Evolutionary conservation across 805 yeast species (phyloP).

Genomic region (Priceomyces castillae): DNA sequence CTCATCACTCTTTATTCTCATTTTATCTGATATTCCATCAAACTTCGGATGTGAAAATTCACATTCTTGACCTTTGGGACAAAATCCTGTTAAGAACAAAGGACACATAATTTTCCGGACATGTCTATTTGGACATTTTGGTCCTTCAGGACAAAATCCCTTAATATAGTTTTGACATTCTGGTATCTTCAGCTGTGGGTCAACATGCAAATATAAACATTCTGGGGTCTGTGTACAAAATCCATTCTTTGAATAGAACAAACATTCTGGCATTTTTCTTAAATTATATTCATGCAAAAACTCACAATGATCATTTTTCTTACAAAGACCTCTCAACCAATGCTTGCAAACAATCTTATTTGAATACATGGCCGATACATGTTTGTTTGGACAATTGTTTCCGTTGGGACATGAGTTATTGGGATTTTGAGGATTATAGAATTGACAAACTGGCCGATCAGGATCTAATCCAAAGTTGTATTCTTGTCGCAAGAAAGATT

Average conservation of each 20-base stretch:
- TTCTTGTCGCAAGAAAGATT: slow-evolving; percentile 76
- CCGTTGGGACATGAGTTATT: slow-evolving; percentile 79
- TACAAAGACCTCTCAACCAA: slow-evolving; percentile 96
- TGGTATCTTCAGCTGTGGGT: slow-evolving; percentile 85
- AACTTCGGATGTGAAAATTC: slow-evolving; percentile 83
- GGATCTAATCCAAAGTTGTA: slow-evolving; percentile 83
- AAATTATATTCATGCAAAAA: slow-evolving; percentile 92
- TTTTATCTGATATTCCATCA: slow-evolving; percentile 40
- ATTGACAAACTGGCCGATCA: slow-evolving; percentile 83
- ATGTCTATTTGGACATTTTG: slow-evolving; percentile 79
- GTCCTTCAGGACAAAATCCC: slow-evolving; percentile 94
- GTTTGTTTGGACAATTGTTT: slow-evolving; percentile 80
- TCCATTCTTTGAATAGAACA: slow-evolving; percentile 78
- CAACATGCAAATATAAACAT: slow-evolving; percentile 88
- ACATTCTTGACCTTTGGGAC: slow-evolving; percentile 84
- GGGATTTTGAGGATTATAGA: slow-evolving; percentile 52
- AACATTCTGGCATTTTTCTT: slow-evolving; percentile 95
- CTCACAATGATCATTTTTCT: slow-evolving; percentile 95
- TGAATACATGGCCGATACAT: slow-evolving; percentile 53
- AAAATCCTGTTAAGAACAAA: slow-evolving; percentile 81
- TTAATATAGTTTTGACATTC: slow-evolving; percentile 77
- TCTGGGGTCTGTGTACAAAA: slow-evolving; percentile 92
- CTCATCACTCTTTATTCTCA: slow-evolving; percentile 45
- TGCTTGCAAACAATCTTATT: slow-evolving; percentile 88
- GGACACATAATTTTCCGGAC: slow-evolving; percentile 75